A percentile compares a stretch with the other conserved stretches of the same genome.
These are phyloP conservation scores for Penicillium canariense DNA, from an alignment of 495 filamentous ascomycete genomes.

Conservation along the genomic window DNA sequence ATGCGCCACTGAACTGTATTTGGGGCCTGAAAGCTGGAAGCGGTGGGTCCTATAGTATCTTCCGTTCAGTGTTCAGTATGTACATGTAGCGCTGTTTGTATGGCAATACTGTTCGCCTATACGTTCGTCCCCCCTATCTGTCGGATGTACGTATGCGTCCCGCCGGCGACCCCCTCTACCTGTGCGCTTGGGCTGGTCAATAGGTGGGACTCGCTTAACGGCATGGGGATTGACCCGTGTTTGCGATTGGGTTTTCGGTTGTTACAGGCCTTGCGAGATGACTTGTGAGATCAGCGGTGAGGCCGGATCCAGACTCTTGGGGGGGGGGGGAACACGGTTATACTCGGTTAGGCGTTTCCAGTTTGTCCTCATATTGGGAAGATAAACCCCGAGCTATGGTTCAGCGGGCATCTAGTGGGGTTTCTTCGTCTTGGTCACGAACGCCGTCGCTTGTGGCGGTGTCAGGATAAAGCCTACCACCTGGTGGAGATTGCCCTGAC, in stretches of 20 bases:
- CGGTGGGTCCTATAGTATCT: no score
- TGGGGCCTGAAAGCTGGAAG: no score
- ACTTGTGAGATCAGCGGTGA: background rate
- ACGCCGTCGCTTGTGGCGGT: no score
- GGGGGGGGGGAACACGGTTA: background rate
- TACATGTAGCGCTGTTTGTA: background rate
- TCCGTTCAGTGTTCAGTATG: background rate
- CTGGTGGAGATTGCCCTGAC: no score
- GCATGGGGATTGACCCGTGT: background rate
- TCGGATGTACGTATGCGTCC: background rate
- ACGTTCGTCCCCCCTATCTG: background rate
- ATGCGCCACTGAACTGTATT: no score
- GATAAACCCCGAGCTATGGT: no score
- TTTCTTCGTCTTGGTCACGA: no score
- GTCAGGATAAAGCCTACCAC: no score
- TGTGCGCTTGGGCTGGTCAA: background rate
- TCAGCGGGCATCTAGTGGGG: no score
- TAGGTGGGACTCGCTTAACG: background rate
- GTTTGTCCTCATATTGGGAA: no score
- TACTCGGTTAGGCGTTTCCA: no score
- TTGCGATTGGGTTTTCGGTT: background rate
- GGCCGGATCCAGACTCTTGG: no score
- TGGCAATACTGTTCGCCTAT: background rate
- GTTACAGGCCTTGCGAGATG: background rate
- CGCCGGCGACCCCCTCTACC: background rate